A percentile compares a stretch with the other conserved stretches of the same genome.
phyloP scores from a whole-genome alignment of 345 rosid species.

The Populus pruinosa region DNA sequence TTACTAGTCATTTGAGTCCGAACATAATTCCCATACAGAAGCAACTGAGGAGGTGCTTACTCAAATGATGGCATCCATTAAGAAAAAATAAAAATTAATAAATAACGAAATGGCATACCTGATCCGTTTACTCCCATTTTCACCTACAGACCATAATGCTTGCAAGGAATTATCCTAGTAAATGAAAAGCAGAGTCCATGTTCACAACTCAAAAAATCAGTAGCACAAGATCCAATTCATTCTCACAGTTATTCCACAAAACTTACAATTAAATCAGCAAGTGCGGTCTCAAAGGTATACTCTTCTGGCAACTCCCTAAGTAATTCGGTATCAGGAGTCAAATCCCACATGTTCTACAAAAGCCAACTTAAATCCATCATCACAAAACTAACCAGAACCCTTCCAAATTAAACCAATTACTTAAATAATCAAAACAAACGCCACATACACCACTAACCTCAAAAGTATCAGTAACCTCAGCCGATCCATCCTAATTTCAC shows the following conservation, averaged over 20 bases:
- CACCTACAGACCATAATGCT: constrained; percentile 55
- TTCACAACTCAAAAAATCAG: neutral
- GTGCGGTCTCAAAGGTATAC: constrained; percentile 62
- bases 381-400: neutral
- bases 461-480: constrained; percentile 28
- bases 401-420: neutral
- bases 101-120: constrained; percentile 38
- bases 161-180: constrained; percentile 76
- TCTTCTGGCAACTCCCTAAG: constrained; percentile 58
- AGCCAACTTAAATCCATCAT: constrained; percentile 6
- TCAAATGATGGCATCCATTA: neutral
- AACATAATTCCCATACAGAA: neutral
- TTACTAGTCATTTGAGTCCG: neutral
- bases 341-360: constrained; percentile 74
- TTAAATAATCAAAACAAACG: neutral
- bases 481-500: constrained; percentile 54
- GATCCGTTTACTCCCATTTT: constrained; percentile 41
- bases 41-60: neutral
- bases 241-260: neutral
- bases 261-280: constrained; percentile 70
- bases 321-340: constrained; percentile 64
- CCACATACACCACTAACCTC: constrained; percentile 35
- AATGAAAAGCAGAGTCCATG: constrained; percentile 11
- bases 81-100: neutral
- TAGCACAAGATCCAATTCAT: neutral